Base-by-base conservation (phyloP, 768 basidiomycete species). In the Gymnopilus junonius region DNA sequence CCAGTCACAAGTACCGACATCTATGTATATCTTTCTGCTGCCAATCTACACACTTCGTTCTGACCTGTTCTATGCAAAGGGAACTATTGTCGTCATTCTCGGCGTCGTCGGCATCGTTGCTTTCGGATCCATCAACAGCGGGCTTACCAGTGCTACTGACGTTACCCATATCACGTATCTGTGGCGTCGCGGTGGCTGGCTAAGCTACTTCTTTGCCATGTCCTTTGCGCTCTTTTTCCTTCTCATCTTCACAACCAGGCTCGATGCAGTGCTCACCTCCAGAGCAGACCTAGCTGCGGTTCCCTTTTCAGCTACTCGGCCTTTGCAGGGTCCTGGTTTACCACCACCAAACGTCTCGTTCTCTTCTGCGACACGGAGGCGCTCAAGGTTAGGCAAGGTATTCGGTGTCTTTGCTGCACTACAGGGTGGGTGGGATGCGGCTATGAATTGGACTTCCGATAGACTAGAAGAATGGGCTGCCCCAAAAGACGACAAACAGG, bases 71-170 rank as follows among this genome's bases (percentile, higher is more conserved):
- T 46, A 45, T 25, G 3, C 10, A 54, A 67, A 94, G 90, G 94
- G 94, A 15, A 95, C 94, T 5, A 79, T 93, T 39, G 82, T 92
- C 51, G 92, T 95, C 61, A 86, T 95, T 51, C 71, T 93, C 17
- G 93, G 94, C 14, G 94, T 95, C 57, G 83, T 95, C 42, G 94
- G 94, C 61, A 94, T 95, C 64, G 93, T 94, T 64, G 90, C 88
- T 0, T 95, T 95, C 66, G 92, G 93, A 27, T 90, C 88, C 51
- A 89, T 94, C 61, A 93, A 94, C 71, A 87, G 87, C 58, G 94
- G 94, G 5, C 85, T 95, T 58, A 85, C 86, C 4, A 78, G 82
- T 20, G 90, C 91, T 73, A 91, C 92, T 20, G 81, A 92, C 68
- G 91, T 92, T 56, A 73, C 75, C 34, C 92, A 90, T 65, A 83